phyloP scores from a whole-genome alignment of 371 early-diverging fungal species.

The Batkoa obscura region DNA sequence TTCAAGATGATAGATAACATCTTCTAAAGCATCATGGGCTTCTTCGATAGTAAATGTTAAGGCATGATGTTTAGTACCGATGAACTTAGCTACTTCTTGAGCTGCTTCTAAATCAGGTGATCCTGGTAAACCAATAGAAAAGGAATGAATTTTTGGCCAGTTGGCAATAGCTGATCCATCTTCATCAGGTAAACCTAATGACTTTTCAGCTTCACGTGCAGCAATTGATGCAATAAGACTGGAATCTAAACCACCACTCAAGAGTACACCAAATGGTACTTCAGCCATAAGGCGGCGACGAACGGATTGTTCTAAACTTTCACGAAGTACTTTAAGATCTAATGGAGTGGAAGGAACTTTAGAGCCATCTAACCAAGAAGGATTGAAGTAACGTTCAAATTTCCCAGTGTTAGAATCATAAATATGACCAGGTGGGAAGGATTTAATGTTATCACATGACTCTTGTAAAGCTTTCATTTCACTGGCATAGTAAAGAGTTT shows the following conservation, averaged over 20 bases:
- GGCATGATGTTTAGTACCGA: conserved; percentile 82
- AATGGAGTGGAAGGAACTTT: conserved; percentile 27
- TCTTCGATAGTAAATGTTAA: conserved; percentile 89
- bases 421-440: conserved; percentile 89
- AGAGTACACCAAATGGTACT: conserved; percentile 90
- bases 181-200: conserved; percentile 13
- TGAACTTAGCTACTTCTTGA: conserved; percentile 66
- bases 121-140: conserved; percentile 85
- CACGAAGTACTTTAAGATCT: conserved; percentile 49
- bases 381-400: conserved; percentile 71
- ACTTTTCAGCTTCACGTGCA: conserved; percentile 51
- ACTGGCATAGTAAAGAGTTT: conserved; percentile 75
- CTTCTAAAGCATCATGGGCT: conserved; percentile 82
- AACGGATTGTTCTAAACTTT: conserved; percentile 63
- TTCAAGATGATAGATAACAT: conserved; percentile 90
- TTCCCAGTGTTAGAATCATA: conserved; percentile 57
- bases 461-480: conserved; percentile 89
- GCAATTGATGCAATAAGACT: conserved; percentile 87
- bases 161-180: conserved; percentile 10
- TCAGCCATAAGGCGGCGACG: conserved; percentile 92
- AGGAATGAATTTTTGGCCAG: conserved; percentile 83
- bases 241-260: conserved; percentile 88
- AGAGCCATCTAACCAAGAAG: conserved; percentile 61
- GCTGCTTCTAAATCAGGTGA: conserved; percentile 89
- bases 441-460: conserved; percentile 83